Percentiles rank a stretch among this genome's conserved stretches.
phyloP scores from a whole-genome alignment of 768 basidiomycete species.

The Auricularia cornea region DNA sequence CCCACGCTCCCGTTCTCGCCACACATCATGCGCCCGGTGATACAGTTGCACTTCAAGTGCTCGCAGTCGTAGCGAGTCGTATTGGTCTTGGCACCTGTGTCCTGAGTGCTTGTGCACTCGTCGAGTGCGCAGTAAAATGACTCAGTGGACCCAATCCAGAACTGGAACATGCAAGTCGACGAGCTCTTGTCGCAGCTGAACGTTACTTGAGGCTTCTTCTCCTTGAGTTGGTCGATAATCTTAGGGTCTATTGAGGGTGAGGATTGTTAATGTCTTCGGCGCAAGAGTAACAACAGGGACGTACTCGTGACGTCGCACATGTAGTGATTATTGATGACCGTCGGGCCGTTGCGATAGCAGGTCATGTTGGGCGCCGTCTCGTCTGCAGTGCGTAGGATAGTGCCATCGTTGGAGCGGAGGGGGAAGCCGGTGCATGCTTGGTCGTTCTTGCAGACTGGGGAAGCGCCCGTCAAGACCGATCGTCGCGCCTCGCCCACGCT shows the following conservation, averaged over 20 bases:
- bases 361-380: slow-evolving; percentile 60
- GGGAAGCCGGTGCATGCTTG: slow-evolving; percentile 75
- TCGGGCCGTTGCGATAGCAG: slow-evolving; percentile 88
- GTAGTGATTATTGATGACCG: slow-evolving; percentile 92
- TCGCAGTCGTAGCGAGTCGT: slow-evolving; percentile 72
- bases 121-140: slow-evolving; percentile 92
- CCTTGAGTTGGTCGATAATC: slow-evolving; percentile 89
- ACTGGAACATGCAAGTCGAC: slow-evolving; percentile 84
- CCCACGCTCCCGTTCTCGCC: slow-evolving; percentile 92
- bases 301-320: slow-evolving; percentile 97
- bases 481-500: neutral
- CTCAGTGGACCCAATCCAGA: slow-evolving; percentile 93
- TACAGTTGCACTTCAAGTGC: slow-evolving; percentile 80
- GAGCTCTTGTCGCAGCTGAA: slow-evolving; percentile 73
- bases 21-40: slow-evolving; percentile 91
- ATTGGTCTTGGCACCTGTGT: slow-evolving; percentile 44
- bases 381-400: slow-evolving; percentile 21
- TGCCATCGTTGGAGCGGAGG: slow-evolving; percentile 24
- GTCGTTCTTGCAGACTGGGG: slow-evolving; percentile 76
- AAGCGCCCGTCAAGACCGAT: neutral
- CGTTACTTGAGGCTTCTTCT: slow-evolving; percentile 88
- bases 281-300: slow-evolving; percentile 21
- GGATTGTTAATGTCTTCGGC: neutral
- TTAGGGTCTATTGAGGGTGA: slow-evolving; percentile 59
- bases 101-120: slow-evolving; percentile 45